These are phyloP conservation scores for Heliamphora exappendiculata DNA, from an alignment of 148 eudicot species.

Conservation along the genomic window DNA sequence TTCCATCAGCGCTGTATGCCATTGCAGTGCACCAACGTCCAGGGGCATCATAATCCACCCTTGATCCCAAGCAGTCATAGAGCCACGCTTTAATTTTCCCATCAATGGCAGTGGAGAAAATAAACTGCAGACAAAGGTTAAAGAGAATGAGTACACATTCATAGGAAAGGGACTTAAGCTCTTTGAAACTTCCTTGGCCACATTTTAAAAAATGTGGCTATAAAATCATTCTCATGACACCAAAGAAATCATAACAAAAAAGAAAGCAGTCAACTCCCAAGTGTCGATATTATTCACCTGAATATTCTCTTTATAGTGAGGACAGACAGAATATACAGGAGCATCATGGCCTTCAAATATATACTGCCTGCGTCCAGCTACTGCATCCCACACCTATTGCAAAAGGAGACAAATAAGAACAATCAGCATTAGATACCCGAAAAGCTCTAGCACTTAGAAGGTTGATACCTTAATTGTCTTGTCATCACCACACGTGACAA, in stretches of 20 bases:
- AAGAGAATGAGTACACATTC: background rate
- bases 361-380: conserved; percentile 41
- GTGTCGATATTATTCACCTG: conserved; percentile 24
- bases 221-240: background rate
- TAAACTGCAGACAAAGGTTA: conserved; percentile 36
- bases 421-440: background rate
- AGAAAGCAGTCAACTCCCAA: background rate
- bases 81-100: conserved; percentile 81
- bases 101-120: conserved; percentile 68
- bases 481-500: conserved; percentile 61
- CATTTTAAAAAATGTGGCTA: background rate
- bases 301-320: conserved; percentile 48
- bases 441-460: conserved; percentile 1
- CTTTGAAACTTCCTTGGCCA: background rate
- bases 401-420: conserved; percentile 2
- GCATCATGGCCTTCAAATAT: conserved; percentile 59
- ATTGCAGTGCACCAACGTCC: conserved; percentile 63
- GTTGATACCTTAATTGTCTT: conserved; percentile 46
- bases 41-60: conserved; percentile 71
- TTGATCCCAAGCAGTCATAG: conserved; percentile 58
- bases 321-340: conserved; percentile 55
- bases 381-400: conserved; percentile 57
- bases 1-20: conserved; percentile 71
- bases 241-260: background rate
- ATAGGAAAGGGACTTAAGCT: background rate